Evolutionary conservation across 2,329 filamentous ascomycete genomes (phyloP), one percentile per base, ranked within the genome.

Genomic region (Parastagonospora nodorum): DNA sequence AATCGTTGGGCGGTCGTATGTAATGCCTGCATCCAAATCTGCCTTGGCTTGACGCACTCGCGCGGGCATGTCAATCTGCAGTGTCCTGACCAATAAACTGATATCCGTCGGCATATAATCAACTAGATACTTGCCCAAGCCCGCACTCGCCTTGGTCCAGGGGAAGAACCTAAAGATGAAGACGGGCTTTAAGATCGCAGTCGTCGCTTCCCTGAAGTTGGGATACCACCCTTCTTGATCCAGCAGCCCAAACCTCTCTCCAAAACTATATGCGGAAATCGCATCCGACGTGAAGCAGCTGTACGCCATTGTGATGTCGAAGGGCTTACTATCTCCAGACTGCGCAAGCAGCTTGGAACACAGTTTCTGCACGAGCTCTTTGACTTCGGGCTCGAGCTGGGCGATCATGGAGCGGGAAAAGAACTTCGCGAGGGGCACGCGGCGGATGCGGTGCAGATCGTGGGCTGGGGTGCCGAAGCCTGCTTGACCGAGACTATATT

Each of bases 381-480:
- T 57, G 19, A 67, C 50, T 11, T 63, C 60, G 2, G 64, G 64
- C 33, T 67, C 63, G 12, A 67, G 52, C 10, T 55, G 54, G 8
- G 51, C 42, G 10, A 67, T 66, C 60, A 63, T 66, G 9, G 56
- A 43, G n/a, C 57, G 58, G 0, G 70, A 73, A 54, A 75, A 75
- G 62, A 74, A 75, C 6, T 67, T 69, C 38, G 66, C 67, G 2
- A 75, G 35, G 0, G 72, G 66, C 2, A 54, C 49, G 31, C 72
- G 62, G 11, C 73, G 61, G 8, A 63, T 5, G 5, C 66, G 65
- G 51, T 75, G 73, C 4, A 72, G 50, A 5, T 68, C 66, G 49
- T 74, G 58, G 15, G 63, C 57, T 10, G 57, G 53, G 8, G 62
- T 61, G 15, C 57, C 60, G 30, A 67, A 65, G 3, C 63, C 61